Evolutionary conservation across 1,284 basidiomycete genomes (phyloP).

Genomic region (Rhodotorula sp.): DNA sequence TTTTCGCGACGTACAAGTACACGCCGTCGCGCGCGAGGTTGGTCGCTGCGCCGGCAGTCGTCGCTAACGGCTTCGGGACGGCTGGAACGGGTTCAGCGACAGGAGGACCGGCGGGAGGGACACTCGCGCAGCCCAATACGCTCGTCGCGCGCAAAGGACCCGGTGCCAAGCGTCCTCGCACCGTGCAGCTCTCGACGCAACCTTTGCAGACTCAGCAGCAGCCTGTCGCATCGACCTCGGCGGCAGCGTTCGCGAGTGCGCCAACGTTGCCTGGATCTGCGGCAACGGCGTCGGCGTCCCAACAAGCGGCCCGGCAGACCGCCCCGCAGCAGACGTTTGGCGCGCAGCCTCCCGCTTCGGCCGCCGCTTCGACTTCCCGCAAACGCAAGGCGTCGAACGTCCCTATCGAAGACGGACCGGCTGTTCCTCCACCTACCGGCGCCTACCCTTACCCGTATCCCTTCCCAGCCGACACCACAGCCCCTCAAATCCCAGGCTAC

Average conservation of each 20-base stretch:
- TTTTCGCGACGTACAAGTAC: slow-evolving; percentile 56
- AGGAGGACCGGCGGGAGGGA: slow-evolving; percentile 27
- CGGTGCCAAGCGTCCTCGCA: slow-evolving; percentile 33
- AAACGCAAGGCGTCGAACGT: slow-evolving; percentile 9
- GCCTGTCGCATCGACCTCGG: not conserved
- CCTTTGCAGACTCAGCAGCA: not conserved
- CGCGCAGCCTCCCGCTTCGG: not conserved
- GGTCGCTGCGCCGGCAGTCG: slow-evolving; percentile 4
- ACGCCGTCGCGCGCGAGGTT: slow-evolving; percentile 10
- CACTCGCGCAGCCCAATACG: slow-evolving; percentile 41
- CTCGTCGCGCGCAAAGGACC: slow-evolving; percentile 47
- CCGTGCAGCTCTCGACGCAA: slow-evolving; percentile 4
- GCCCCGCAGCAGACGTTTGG: not conserved
- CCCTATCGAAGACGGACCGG: not conserved
- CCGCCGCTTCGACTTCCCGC: not conserved
- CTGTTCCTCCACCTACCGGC: not conserved
- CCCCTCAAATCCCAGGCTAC: slow-evolving; percentile 9
- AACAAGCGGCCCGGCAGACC: not conserved
- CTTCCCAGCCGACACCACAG: not conserved
- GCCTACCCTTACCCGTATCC: not conserved
- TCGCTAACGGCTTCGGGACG: not conserved
- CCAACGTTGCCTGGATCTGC: slow-evolving; percentile 1
- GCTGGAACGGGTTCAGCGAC: slow-evolving; percentile 4
- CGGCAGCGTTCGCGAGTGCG: slow-evolving; percentile 11
- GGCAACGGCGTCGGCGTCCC: not conserved